Percentiles rank a stretch among this genome's conserved stretches.
These are phyloP conservation scores for Pseudogymnoascus sp. DNA, from an alignment of 2,329 filamentous ascomycete species.

Conservation along the genomic window DNA sequence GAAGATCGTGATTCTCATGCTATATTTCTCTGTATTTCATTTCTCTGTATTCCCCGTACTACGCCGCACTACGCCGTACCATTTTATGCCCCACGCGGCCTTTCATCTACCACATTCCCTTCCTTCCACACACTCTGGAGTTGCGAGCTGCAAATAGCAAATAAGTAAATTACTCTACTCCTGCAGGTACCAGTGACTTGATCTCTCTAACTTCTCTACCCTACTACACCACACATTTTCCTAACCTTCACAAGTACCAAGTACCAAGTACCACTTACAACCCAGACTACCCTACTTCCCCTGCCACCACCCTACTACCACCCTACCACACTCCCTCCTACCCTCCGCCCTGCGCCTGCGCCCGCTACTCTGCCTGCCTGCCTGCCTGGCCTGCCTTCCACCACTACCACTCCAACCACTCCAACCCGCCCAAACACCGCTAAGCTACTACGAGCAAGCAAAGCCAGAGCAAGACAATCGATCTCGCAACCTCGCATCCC, in stretches of 20 bases:
- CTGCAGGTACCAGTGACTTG: neutral
- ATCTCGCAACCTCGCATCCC: conserved; percentile 13
- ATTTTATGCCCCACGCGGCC: neutral
- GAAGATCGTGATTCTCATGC: neutral
- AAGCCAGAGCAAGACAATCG: conserved; percentile 4
- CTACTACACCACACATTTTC: fast-evolving
- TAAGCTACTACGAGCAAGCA: conserved; percentile 9
- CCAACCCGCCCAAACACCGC: conserved; percentile 10
- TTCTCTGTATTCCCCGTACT: neutral
- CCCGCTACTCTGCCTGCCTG: conserved; percentile 1
- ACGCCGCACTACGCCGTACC: neutral
- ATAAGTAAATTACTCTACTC: too few species aligned
- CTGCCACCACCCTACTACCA: too few species aligned
- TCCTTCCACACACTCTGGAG: too few species aligned
- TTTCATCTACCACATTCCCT: neutral
- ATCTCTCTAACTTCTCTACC: neutral
- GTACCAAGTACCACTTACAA: too few species aligned
- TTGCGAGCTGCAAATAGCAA: too few species aligned
- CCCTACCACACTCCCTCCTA: neutral
- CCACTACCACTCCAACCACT: neutral
- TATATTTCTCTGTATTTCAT: neutral
- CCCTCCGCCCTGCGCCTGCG: neutral
- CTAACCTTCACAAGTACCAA: neutral
- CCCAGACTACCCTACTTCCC: too few species aligned
- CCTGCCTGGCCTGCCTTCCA: neutral